Evolutionary conservation across 331 rosid species (phyloP), one percentile per base, ranked within the genome.

Genomic region (Malus hybrid): DNA sequence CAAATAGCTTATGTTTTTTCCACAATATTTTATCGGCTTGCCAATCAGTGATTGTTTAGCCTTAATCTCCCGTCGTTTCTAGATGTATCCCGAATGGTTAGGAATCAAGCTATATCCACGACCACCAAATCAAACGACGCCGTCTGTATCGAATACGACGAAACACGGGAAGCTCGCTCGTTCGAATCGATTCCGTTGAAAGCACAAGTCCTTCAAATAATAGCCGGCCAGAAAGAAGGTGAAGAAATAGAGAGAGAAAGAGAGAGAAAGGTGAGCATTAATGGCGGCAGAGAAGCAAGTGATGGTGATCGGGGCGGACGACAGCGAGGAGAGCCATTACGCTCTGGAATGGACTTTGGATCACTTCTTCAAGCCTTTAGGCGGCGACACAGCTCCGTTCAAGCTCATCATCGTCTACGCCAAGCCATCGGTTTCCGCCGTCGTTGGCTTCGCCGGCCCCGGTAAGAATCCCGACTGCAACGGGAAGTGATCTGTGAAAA

Each of bases 261-360:
- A 30, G 57, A 57, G 14, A 15, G 74, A 48, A 3, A 5, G 7
- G 10, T 6, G 2, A 32, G 24, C 46, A 33, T 30, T 2, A 44
- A 36, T 74, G 20, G 81, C 80, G 66, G 65, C 81, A 1, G 92
- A 85, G 74, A 86, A 84, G 81, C 90, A 74, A 79, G 87, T 86
- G 68, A 82, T 93, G 88, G 79, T 87, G 29, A 82, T 84, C 10
- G 97, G 81, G 0, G 64, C 84, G 20, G 97, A 93, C 68, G 94
- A 93, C 7, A 87, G 91, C 58, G 85, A 84, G 18, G 85, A 72
- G 28, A 93, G 96, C 79, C 22, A 6, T 2, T 83, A 93, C 67
- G 96, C 96, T 3, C 82, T 93, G n/a, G 74, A 76, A 65, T 93
- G 97, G 97, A 86, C 88, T 18, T 75, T 93, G 11, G 90, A 90